Evolutionary conservation across 331 rosid genomes (phyloP), one percentile per base, ranked within the genome.

Genomic region (Prunus yedoensis): DNA sequence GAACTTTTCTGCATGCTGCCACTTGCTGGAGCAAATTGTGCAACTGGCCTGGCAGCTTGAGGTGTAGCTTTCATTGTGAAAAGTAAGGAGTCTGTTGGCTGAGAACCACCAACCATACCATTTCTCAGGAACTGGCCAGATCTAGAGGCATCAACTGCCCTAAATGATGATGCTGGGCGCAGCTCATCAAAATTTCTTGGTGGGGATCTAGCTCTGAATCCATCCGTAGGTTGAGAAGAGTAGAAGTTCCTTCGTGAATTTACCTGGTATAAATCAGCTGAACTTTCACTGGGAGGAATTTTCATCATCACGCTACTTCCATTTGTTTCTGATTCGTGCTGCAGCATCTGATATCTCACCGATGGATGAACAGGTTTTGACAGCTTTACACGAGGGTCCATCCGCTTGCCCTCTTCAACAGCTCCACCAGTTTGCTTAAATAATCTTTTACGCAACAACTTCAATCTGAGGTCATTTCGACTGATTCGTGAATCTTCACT

Each of bases 391-490:
- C 57, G 80, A 2, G 71, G 67, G 72, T 75, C 80, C 77, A 67
- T 73, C 77, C 71, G 81, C 10, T 53, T 53, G 45, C 30, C 68
- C 63, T 80, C 85, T 61, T 61, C 84, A 30, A 57, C 56, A 77
- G 8, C 74, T 77, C 75, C 76, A n/a, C 8, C 69, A 61, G 32
- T 51, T 81, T 60, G 56, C 73, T 83, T 85, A 4, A 82, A 73
- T 76, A 38, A 81, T 54, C 83, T 87, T 82, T 83, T 87, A 75
- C 63, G 79, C 78, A 81, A 68, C 71, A 87, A 82, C 64, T 87
- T 87, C 83, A 85, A 78, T 57, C 91, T 82, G 67, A 89, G 94
- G 81, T 89, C 94, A 64, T 81, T 76, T 49, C 62, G 80, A 81
- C 53, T 73, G 66, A 85, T 81, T 84, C 58, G 77, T 74, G 45